These are phyloP conservation scores for Magnusiomyces suaveolens DNA, from an alignment of 1,139 yeast genomes.

Conservation along the genomic window DNA sequence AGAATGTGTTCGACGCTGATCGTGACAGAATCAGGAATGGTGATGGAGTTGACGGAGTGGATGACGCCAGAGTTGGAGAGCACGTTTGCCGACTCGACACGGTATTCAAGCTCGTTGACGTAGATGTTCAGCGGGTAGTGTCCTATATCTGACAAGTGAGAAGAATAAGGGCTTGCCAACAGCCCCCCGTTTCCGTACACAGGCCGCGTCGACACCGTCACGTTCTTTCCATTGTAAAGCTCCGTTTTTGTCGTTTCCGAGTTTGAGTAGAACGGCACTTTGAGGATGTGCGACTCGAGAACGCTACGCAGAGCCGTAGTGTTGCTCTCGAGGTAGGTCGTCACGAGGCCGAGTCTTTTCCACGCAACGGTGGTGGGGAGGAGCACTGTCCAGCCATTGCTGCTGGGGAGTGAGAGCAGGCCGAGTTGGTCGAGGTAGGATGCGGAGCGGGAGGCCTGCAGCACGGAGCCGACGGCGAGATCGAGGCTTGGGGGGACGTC, in stretches of 20 bases:
- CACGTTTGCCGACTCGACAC: slow-evolving; percentile 48
- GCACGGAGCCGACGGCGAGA: slow-evolving; percentile 46
- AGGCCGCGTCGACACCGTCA: slow-evolving; percentile 18
- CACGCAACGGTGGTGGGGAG: slow-evolving; percentile 75
- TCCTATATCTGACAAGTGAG: not conserved
- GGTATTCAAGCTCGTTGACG: slow-evolving; percentile 23
- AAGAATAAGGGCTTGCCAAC: slow-evolving; percentile 21
- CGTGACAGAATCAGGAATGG: slow-evolving; percentile 48
- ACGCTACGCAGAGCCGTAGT: slow-evolving; percentile 42
- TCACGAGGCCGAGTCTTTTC: slow-evolving; percentile 54
- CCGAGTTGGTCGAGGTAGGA: slow-evolving; percentile 42
- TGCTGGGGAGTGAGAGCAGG: slow-evolving; percentile 35
- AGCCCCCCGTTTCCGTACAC: slow-evolving; percentile 18
- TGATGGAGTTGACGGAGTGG: slow-evolving; percentile 52
- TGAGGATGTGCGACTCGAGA: slow-evolving; percentile 50
- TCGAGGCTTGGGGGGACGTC: slow-evolving; percentile 46
- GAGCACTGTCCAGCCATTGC: slow-evolving; percentile 61
- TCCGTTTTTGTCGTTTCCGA: slow-evolving; percentile 30
- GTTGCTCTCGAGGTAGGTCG: slow-evolving; percentile 49
- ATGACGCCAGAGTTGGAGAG: slow-evolving; percentile 79
- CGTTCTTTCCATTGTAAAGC: slow-evolving; percentile 32
- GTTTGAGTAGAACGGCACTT: slow-evolving; percentile 62
- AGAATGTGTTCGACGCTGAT: slow-evolving; percentile 53
- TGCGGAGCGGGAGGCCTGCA: slow-evolving; percentile 45
- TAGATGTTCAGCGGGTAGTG: slow-evolving; percentile 19